A percentile compares a stretch with the other conserved stretches of the same genome.
These are phyloP conservation scores for Phylloporus sp. DNA, from an alignment of 768 basidiomycete species.

Conservation along the genomic window DNA sequence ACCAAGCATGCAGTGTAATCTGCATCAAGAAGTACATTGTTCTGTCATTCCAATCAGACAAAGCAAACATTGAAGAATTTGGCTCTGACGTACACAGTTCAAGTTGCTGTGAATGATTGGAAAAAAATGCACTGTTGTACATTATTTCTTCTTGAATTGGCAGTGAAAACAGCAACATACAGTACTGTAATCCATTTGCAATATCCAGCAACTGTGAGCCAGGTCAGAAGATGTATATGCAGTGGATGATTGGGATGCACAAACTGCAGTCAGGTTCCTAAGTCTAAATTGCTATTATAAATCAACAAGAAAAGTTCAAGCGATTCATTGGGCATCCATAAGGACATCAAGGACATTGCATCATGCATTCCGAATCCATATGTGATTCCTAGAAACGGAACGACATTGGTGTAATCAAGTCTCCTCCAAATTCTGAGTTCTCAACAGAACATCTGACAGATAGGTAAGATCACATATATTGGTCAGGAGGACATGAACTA, in stretches of 20 bases:
- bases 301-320: constrained; percentile 18
- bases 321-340: constrained; percentile 27
- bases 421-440: constrained; percentile 28
- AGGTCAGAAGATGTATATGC: constrained; percentile 7
- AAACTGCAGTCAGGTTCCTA: constrained; percentile 4
- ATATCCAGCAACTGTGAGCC: neutral
- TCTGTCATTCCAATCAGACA: too few relatives aligned
- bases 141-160: neutral
- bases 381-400: constrained; percentile 26
- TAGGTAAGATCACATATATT: neutral
- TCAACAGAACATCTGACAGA: constrained; percentile 18
- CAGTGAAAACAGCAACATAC: neutral
- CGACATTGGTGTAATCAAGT: constrained; percentile 20
- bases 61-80: too few relatives aligned
- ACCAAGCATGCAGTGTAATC: constrained; percentile 34
- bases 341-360: constrained; percentile 24
- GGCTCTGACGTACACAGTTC: neutral
- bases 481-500: neutral
- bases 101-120: constrained; percentile 10
- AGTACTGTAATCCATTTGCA: neutral
- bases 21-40: constrained; percentile 14
- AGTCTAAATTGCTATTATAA: neutral
- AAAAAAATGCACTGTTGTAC: constrained; percentile 6
- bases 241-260: constrained; percentile 17
- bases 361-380: constrained; percentile 22